phyloP scores from a whole-genome alignment of 2,329 filamentous ascomycete genomes.

The Xylariomycetidae sp. region DNA sequence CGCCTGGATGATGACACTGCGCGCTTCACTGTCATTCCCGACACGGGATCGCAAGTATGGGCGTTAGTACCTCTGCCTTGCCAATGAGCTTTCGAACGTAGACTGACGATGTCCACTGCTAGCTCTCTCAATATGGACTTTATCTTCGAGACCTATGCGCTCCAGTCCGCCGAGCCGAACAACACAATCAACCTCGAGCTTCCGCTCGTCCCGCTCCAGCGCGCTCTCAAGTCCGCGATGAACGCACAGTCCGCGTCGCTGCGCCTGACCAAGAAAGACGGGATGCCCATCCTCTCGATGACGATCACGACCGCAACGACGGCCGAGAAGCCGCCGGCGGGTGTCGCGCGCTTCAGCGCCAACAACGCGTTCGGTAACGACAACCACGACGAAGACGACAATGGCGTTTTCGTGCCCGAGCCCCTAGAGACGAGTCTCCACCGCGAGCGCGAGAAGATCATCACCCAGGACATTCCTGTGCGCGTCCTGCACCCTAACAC shows the following conservation, averaged over 20 bases:
- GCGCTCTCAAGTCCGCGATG: conserved; percentile 83
- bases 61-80: conserved; percentile 53
- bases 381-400: conserved; percentile 33
- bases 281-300: conserved; percentile 77
- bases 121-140: conserved; percentile 64
- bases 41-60: conserved; percentile 95
- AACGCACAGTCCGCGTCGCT: conserved; percentile 77
- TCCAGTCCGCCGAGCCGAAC: conserved; percentile 74
- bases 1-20: conserved; percentile 81
- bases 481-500: conserved; percentile 76
- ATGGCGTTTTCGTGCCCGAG: conserved; percentile 39
- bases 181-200: conserved; percentile 97
- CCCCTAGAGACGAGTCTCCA: conserved; percentile 51
- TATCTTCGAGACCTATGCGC: conserved; percentile 79
- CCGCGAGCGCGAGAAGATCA: conserved; percentile 78
- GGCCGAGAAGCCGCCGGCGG: conserved; percentile 37
- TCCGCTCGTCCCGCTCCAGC: conserved; percentile 78
- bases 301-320: conserved; percentile 77
- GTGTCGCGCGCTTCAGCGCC: conserved; percentile 23
- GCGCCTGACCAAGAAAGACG: conserved; percentile 88
- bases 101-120: too few relatives aligned
- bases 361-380: conserved; percentile 11
- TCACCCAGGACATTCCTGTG: conserved; percentile 95
- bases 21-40: conserved; percentile 92
- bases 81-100: too few relatives aligned